A percentile compares a stretch with the other conserved stretches of the same genome.
Evolutionary conservation across 1,284 basidiomycete species (phyloP).

Genomic region (Tylopilus orsonianus): DNA sequence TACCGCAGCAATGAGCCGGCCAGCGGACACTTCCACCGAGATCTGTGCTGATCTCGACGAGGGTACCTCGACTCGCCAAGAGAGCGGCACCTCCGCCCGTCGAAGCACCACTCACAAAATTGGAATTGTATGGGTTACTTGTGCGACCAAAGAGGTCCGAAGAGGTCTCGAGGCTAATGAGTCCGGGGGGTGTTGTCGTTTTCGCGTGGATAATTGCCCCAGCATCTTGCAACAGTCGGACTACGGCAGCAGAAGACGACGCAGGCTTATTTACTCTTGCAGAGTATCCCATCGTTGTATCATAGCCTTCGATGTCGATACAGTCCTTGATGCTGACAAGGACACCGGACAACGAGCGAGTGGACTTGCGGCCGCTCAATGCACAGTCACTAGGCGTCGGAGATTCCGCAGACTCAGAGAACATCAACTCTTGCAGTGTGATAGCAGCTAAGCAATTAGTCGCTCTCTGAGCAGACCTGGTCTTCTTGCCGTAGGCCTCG

Average conservation of each 20-base stretch:
- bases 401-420: neutral
- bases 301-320: slow-evolving; percentile 43
- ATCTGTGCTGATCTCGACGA: slow-evolving; percentile 52
- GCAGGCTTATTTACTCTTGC: slow-evolving; percentile 40
- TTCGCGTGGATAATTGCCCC: slow-evolving; percentile 56
- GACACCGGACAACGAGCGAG: slow-evolving; percentile 30
- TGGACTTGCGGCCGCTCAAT: neutral
- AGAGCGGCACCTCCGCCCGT: slow-evolving; percentile 51
- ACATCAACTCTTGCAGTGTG: slow-evolving; percentile 11
- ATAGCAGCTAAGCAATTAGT: slow-evolving; percentile 35
- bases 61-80: slow-evolving; percentile 42
- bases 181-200: slow-evolving; percentile 49
- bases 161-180: slow-evolving; percentile 53
- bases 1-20: slow-evolving; percentile 53
- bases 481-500: slow-evolving; percentile 34
- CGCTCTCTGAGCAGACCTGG: slow-evolving; percentile 31
- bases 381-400: slow-evolving; percentile 1
- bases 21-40: slow-evolving; percentile 51
- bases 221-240: slow-evolving; percentile 42
- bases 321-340: slow-evolving; percentile 35
- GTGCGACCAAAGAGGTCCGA: slow-evolving; percentile 55
- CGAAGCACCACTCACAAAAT: slow-evolving; percentile 45
- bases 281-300: slow-evolving; percentile 53
- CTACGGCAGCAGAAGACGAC: slow-evolving; percentile 38
- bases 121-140: slow-evolving; percentile 44